Percentiles rank a stretch among this genome's conserved stretches.
These are phyloP conservation scores for Aspergillus viridinutans DNA, from an alignment of 2,329 filamentous ascomycete species.

Conservation along the genomic window DNA sequence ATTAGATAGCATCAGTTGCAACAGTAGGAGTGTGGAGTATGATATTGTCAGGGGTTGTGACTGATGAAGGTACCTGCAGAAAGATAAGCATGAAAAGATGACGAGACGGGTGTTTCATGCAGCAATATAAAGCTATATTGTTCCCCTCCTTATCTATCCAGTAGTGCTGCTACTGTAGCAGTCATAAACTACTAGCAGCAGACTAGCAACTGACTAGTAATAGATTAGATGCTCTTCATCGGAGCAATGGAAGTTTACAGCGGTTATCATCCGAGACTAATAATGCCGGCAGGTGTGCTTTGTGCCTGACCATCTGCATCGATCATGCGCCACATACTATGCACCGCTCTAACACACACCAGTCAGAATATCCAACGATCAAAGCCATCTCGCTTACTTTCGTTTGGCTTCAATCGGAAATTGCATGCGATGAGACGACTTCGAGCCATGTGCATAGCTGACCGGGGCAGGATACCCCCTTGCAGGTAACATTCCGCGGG, in stretches of 20 bases:
- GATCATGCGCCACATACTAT: neutral
- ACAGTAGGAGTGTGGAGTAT: neutral
- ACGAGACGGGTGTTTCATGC: too few species aligned
- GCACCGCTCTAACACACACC: too few species aligned
- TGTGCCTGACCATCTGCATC: neutral
- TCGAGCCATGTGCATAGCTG: neutral
- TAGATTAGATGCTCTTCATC: neutral
- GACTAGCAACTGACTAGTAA: too few species aligned
- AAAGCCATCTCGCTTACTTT: neutral
- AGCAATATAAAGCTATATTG: neutral
- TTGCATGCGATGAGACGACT: too few species aligned
- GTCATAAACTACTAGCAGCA: neutral
- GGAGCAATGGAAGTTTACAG: neutral
- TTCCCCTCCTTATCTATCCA: too few species aligned
- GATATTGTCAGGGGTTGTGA: neutral
- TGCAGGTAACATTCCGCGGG: neutral
- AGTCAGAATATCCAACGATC: neutral
- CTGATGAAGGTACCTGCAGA: neutral
- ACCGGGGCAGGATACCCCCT: neutral
- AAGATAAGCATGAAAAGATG: neutral
- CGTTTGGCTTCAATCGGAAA: neutral
- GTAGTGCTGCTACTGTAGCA: neutral
- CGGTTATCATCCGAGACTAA: neutral
- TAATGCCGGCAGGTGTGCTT: neutral
- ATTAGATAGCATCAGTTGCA: neutral